These are phyloP conservation scores for Pyrenochaeta sp. DNA, from an alignment of 2,329 filamentous ascomycete species.

Conservation along the genomic window DNA sequence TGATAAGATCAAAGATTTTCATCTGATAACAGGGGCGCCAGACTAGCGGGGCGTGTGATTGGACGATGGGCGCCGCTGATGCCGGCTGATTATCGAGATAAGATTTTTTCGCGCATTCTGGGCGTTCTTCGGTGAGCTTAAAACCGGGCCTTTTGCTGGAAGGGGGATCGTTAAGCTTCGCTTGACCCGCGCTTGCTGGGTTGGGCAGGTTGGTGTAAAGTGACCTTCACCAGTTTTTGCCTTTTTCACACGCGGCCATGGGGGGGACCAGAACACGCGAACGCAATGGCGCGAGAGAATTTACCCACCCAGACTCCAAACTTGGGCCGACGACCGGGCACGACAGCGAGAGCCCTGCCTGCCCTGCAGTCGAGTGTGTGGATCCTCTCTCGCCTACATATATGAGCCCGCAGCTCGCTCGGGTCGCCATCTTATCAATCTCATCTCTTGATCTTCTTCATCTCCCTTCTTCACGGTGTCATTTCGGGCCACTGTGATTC, in stretches of 20 bases:
- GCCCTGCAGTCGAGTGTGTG: conserved; percentile 17
- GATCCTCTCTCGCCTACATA: conserved; percentile 17
- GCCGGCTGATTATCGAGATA: conserved; percentile 36
- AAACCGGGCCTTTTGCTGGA: conserved; percentile 21
- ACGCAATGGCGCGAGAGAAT: conserved; percentile 8
- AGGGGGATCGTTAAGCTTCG: conserved; percentile 17
- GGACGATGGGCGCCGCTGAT: conserved; percentile 20
- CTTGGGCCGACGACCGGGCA: conserved; percentile 19
- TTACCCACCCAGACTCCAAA: conserved; percentile 18
- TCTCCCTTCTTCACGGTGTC: conserved; percentile 3
- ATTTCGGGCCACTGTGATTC: neutral
- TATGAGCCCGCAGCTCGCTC: conserved; percentile 28
- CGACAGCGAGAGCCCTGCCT: conserved; percentile 4
- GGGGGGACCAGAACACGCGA: conserved; percentile 14
- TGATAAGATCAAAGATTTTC: conserved; percentile 39
- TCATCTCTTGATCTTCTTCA: conserved; percentile 27
- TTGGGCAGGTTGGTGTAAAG: conserved; percentile 5
- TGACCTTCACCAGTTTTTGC: conserved; percentile 14
- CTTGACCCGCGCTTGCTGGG: conserved; percentile 20
- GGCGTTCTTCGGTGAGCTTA: conserved; percentile 34
- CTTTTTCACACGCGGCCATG: conserved; percentile 19
- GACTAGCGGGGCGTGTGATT: conserved; percentile 16
- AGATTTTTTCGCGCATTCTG: conserved; percentile 26
- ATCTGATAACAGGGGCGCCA: conserved; percentile 32
- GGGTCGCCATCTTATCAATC: conserved; percentile 32